Evolutionary conservation across 2,329 filamentous ascomycete species (phyloP).

Genomic region (Cercospora zeae-maydis): DNA sequence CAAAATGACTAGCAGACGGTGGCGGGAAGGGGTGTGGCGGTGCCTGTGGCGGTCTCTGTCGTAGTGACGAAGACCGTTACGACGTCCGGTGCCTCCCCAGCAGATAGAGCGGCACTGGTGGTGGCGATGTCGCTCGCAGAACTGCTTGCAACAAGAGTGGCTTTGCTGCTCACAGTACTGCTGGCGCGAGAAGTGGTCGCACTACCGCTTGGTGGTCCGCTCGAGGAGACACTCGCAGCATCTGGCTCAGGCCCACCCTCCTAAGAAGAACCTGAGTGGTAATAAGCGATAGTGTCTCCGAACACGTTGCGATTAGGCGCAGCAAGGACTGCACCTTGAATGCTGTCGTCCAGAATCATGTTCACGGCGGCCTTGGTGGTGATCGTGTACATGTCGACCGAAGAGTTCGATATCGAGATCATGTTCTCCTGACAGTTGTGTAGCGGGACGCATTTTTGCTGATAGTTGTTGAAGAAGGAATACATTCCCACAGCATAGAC

Average conservation of each 20-base stretch:
- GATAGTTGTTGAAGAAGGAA: slow-evolving; percentile 59
- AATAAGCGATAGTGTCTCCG: slow-evolving; percentile 46
- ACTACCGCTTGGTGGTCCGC: not conserved
- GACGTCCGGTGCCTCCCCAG: not conserved
- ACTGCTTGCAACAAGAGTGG: not conserved
- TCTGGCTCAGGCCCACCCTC: not conserved
- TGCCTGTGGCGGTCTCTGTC: not conserved
- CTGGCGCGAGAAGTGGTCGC: not conserved
- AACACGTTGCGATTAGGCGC: slow-evolving; percentile 49
- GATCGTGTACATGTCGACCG: slow-evolving; percentile 47
- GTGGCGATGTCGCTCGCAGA: not conserved
- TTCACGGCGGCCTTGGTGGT: slow-evolving; percentile 50
- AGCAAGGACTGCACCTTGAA: slow-evolving; percentile 39
- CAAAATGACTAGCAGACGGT: slow-evolving; percentile 1
- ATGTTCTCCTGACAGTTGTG: slow-evolving; percentile 53
- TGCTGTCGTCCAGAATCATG: slow-evolving; percentile 45
- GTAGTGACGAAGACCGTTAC: slow-evolving; percentile 1
- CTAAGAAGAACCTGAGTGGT: slow-evolving; percentile 20
- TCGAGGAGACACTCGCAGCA: not conserved
- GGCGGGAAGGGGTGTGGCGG: not conserved
- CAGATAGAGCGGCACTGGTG: not conserved
- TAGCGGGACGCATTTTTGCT: slow-evolving; percentile 46
- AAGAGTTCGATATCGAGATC: slow-evolving; percentile 43
- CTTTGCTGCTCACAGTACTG: not conserved
- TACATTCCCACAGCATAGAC: slow-evolving; percentile 52